Base-by-base conservation (phyloP, 192 early-diverging fungal species). In the Allomyces javanicus region DNA sequence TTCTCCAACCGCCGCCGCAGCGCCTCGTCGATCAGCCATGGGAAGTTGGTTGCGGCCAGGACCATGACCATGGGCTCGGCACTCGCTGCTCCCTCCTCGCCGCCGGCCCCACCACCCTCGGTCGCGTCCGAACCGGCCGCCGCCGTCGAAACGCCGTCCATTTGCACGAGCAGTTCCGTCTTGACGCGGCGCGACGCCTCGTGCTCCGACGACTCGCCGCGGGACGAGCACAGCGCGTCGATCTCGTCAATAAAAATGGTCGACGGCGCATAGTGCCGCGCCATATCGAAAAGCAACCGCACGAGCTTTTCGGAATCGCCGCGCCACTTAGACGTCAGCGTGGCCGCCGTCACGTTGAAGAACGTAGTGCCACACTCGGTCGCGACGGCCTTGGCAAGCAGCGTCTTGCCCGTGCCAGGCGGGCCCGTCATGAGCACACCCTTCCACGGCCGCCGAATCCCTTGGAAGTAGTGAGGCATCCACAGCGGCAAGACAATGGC, bases 1-100 rank as follows among this genome's bases (percentile, higher is more conserved):
- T 85, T 85, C 66, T 85, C 83, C 62, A 85, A 67, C 4, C 83
- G 68, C 19, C 83, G 64, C n/a, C 83, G 68, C 45, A 85, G 44
- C 10, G 83, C 83, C 67, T 85, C 83, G 63, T 85, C 83, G 65
- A 85, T 82, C n/a, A 82, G 79, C 83, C 83, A 85, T n/a, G 83
- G 83, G 62, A 85, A 85, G 65, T 85, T 85, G n/a, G 83, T 85
- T 1, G 83, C 83, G 6, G 78, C 83, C 9, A 85, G 73, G 10
- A 85, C 81, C 81, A 85, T 84, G 1, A 85, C 81, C 50, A 85
- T 78, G 9, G 75, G 76, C 21, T 70, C 62, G 14, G 80, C 75
- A 58, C 17, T 6, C 17, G 26, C 45, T 27, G 7, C 25, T 17
- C 24, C n/a, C 65, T 43, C 22, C 62, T 17, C 58, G 4, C 9